Base-by-base conservation (phyloP, 1,284 basidiomycete species). In the Porogramme epimiltina region DNA sequence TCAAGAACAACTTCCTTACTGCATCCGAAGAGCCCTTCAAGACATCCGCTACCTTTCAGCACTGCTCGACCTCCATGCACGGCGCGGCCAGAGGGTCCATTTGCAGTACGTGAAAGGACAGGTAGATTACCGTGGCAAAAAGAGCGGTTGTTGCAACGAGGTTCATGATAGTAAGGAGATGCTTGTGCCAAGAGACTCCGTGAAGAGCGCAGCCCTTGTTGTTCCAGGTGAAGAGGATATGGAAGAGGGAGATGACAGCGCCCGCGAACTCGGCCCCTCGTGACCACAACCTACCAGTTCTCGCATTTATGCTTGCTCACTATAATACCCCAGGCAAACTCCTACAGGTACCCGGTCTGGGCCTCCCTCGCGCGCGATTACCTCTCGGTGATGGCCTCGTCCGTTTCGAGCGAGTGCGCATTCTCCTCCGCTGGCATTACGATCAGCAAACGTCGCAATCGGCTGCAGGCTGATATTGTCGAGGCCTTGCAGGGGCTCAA, bases 31-130 rank as follows among this genome's bases (percentile, higher is more conserved):
- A 68, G 34, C 73, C 78, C 3, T 89, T 92, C 20, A 82, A 82
- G 63, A 93, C 33, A 85, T 94, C 59, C 73, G 69, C 44, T 89
- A 88, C 62, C 65, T 89, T 38, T 69, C 76, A 25, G 73, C 79
- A 0, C 76, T 85, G 15, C 70, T 88, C 37, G 72, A 76, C 25
- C 67, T 66, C 19, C 85, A 82, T 43, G 72, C 62, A 3, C 66
- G 57, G 13, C 64, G 67, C 4, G 82, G 81, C 2, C 85, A 87
- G 56, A 70, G 67, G 37, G 74, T 90, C 25, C 67, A 68, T 23
- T 71, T 93, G 16, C 68, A 80, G 52, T 77, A 91, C 54, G 88
- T 94, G 44, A 77, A 80, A 47, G 92, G 85, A 0, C 91, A 94
- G 59, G 73, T 70, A 3, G 89, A n/a, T n/a, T n/a, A n/a, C n/a